Conservation (phyloP, 305 asterid genomes). For the Solanum hybrid region DNA sequence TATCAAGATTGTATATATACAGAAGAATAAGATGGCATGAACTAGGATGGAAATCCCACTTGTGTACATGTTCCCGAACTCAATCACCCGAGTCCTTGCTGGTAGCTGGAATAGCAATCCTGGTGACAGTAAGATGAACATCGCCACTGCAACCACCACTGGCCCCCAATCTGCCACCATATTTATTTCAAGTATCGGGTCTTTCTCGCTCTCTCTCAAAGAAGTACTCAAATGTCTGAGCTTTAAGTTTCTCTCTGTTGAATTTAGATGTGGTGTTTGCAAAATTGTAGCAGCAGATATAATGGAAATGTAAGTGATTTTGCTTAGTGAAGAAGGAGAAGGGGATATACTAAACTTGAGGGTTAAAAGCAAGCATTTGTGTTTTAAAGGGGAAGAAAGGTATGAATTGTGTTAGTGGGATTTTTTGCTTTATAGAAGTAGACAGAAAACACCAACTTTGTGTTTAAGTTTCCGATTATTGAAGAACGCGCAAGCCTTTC, state of each 20-base stretch:
- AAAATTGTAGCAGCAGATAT: slow-evolving; percentile 12
- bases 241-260: background rate
- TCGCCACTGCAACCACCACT: slow-evolving; percentile 84
- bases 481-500: slow-evolving; percentile 1
- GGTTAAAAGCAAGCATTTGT: slow-evolving; percentile 15
- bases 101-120: slow-evolving; percentile 85
- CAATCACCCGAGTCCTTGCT: slow-evolving; percentile 75
- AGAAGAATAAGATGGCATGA: slow-evolving; percentile 69
- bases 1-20: slow-evolving; percentile 70
- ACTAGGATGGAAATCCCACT: slow-evolving; percentile 84
- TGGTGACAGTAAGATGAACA: slow-evolving; percentile 83
- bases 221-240: no score
- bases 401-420: slow-evolving; percentile 28
- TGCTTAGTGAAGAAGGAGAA: slow-evolving; percentile 45
- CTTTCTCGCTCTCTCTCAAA: background rate
- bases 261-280: background rate
- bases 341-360: slow-evolving; percentile 53
- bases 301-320: slow-evolving; percentile 5
- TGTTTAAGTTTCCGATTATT: slow-evolving; percentile 25
- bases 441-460: slow-evolving; percentile 18
- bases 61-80: slow-evolving; percentile 90
- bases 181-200: background rate
- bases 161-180: slow-evolving; percentile 92
- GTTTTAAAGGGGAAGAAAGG: slow-evolving; percentile 40
- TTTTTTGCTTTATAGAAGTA: slow-evolving; percentile 34